These are phyloP conservation scores for Linaria vulgaris DNA, from an alignment of 257 asterid genomes.

Conservation along the genomic window DNA sequence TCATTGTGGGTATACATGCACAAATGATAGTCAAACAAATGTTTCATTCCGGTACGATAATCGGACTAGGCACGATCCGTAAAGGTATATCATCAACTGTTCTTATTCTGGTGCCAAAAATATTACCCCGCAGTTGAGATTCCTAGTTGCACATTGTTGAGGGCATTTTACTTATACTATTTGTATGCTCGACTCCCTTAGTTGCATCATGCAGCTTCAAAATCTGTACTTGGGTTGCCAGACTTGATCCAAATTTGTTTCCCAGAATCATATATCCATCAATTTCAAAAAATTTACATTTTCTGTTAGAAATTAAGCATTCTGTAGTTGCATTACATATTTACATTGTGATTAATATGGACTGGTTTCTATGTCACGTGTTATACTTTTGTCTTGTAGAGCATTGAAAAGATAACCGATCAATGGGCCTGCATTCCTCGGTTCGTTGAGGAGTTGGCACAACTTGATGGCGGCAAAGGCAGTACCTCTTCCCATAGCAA, in stretches of 20 bases:
- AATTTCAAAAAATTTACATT: neutral
- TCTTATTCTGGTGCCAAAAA: neutral
- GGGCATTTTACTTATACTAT: neutral
- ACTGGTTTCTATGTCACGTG: neutral
- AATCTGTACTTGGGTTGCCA: neutral
- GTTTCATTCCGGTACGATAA: neutral
- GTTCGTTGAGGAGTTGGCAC: constrained; percentile 73
- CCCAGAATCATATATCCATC: neutral
- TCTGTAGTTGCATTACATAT: neutral
- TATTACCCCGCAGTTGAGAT: neutral
- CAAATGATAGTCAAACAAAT: neutral
- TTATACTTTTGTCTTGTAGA: constrained; percentile 38
- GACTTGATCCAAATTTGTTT: neutral
- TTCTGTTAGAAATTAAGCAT: neutral
- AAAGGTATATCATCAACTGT: neutral
- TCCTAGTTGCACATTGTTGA: constrained; percentile 6
- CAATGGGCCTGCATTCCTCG: constrained; percentile 88
- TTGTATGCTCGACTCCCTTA: neutral
- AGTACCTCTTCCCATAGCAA: constrained; percentile 33
- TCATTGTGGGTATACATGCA: neutral
- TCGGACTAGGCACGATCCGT: neutral
- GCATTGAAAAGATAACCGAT: constrained; percentile 48
- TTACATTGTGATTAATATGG: neutral
- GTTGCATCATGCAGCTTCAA: neutral
- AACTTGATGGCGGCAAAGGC: constrained; percentile 28